Evolutionary conservation across 2,329 filamentous ascomycete species (phyloP).

Genomic region (Emmonsia crescens): DNA sequence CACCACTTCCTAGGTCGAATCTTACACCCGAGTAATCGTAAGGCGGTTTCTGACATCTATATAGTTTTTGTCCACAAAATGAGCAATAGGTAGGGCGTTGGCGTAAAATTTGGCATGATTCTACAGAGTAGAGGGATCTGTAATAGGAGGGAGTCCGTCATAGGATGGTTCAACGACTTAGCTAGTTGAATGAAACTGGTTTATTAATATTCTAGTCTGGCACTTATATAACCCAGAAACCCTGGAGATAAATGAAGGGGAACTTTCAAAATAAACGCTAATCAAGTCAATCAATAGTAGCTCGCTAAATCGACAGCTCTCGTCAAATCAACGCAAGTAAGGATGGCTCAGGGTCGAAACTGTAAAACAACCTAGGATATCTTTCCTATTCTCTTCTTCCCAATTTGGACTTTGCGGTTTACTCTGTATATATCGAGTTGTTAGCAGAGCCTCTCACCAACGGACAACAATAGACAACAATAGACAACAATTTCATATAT

Average conservation of each 20-base stretch:
- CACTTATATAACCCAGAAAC: not conserved
- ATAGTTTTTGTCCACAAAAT: conserved; percentile 18
- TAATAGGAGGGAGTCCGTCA: not conserved
- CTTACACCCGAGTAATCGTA: not conserved
- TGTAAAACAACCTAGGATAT: conserved; percentile 27
- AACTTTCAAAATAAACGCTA: not conserved
- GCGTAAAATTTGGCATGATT: not conserved
- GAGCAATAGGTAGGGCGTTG: not conserved
- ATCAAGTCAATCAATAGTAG: too few relatives aligned
- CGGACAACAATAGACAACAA: conserved; percentile 1
- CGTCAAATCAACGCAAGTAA: not conserved
- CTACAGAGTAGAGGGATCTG: not conserved
- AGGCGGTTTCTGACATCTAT: conserved; percentile 5
- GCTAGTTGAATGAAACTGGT: not conserved
- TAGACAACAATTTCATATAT: not conserved
- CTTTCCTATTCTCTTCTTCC: conserved; percentile 37
- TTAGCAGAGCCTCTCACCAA: not conserved
- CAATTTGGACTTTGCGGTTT: conserved; percentile 37
- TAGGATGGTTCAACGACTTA: not conserved
- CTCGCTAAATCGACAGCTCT: conserved; percentile 1
- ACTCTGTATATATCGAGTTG: conserved; percentile 20
- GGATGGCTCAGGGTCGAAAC: conserved; percentile 1
- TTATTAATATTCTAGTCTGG: not conserved
- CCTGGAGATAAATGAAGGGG: not conserved
- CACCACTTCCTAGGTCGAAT: not conserved